Conservation (phyloP, 768 basidiomycete species). For the Leccinum truebloodii region DNA sequence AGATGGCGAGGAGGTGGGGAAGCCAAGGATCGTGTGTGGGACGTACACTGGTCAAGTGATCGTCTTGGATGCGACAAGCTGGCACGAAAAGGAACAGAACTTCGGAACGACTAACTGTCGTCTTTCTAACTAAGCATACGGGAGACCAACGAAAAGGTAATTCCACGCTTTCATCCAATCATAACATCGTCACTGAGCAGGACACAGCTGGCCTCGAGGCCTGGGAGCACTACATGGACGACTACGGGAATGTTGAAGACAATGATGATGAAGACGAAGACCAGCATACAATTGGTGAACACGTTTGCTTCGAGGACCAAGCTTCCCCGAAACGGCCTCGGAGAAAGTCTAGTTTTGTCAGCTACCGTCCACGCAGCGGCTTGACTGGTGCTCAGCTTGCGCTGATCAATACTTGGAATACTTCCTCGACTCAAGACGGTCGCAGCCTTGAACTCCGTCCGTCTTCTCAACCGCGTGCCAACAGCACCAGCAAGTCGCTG, state of each 20-base stretch:
- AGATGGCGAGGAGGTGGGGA: too few species aligned
- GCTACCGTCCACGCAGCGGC: conserved; percentile 25
- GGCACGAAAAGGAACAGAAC: too few species aligned
- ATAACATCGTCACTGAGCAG: too few species aligned
- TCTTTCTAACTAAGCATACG: too few species aligned
- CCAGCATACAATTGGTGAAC: conserved; percentile 26
- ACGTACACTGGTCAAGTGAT: too few species aligned
- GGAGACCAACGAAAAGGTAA: too few species aligned
- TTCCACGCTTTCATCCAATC: too few species aligned
- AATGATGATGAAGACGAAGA: conserved; percentile 58
- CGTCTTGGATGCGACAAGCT: too few species aligned
- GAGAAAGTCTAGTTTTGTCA: conserved; percentile 34
- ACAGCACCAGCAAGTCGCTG: not conserved
- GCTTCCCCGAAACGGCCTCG: conserved; percentile 35
- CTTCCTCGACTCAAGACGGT: conserved; percentile 22
- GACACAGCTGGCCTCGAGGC: too few species aligned
- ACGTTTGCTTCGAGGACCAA: conserved; percentile 29
- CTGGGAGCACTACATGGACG: too few species aligned
- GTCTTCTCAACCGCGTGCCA: conserved; percentile 3
- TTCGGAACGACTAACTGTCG: too few species aligned
- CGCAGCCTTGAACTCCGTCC: conserved; percentile 37
- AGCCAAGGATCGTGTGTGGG: too few species aligned
- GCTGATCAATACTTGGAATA: conserved; percentile 8
- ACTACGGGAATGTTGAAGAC: conserved; percentile 51
- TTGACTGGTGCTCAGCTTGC: conserved; percentile 10